Base-by-base conservation (phyloP, 306 rosid genomes). In the Cucurbita ficifolia region DNA sequence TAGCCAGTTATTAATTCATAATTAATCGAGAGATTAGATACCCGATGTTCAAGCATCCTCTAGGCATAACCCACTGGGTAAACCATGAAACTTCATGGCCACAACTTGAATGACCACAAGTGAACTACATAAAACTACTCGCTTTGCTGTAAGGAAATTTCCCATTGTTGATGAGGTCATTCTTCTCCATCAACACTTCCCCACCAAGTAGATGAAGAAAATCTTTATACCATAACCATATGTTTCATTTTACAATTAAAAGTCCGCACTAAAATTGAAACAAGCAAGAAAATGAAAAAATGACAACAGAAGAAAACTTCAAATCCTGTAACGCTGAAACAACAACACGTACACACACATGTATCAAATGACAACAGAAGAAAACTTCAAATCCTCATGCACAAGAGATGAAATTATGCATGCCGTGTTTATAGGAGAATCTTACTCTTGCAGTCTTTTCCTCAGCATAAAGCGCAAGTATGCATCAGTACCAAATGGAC, bases 401-500 rank as follows among this genome's bases (percentile, higher is more conserved):
- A 68, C 56, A 22, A 67, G 55, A 6, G 39, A 68, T 8, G 56
- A 12, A 68, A 68, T 22, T 13, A 14, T 68, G 73, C 73, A 68
- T 46, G 36, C 48, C 40, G 8, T 45, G 40, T 43, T 46, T 14
- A 48, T 56, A 74, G 69, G 62, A 58, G 76, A 33, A 74, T 81
- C 85, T 78, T 79, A 94, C 99, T 85, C 81, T 76, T 67, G 92
- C 71, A 94, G 82, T 73, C 88, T 84, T 71, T 84, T 86, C 38
- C 97, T 83, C 56, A 94, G 88, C 99, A 94, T 91, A 76, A 85
- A 89, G n/a, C 99, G 87, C 78, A 91, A 82, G 85, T 94, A 89
- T 51, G 95, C 91, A 86, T 94, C 96, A 10, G 96, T 91, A 10
- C 96, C 96, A 55, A 80, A 89, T 49, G 97, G 96, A 81, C 88